phyloP scores from a whole-genome alignment of 345 rosid species.

The Litchi chinensis region DNA sequence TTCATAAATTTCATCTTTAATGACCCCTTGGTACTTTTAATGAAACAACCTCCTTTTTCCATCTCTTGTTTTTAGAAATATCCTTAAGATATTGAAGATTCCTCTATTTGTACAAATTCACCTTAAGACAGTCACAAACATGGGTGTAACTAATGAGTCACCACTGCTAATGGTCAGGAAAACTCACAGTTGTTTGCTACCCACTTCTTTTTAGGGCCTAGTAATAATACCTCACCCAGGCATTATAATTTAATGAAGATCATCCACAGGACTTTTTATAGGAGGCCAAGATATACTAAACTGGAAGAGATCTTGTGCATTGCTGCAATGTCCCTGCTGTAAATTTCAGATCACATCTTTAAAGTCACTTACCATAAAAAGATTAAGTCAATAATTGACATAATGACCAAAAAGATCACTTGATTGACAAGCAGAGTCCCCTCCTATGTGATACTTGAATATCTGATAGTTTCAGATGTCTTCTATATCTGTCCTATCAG shows the following conservation, averaged over 20 bases:
- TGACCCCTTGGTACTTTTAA: neutral
- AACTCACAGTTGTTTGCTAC: neutral
- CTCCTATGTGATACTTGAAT: neutral
- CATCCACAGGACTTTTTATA: neutral
- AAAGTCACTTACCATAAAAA: neutral
- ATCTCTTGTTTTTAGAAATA: neutral
- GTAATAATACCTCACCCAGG: neutral
- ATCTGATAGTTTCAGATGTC: neutral
- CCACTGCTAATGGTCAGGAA: neutral
- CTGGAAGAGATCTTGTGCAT: neutral
- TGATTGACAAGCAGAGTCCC: neutral
- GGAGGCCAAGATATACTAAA: neutral
- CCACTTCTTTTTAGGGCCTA: neutral
- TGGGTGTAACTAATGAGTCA: neutral
- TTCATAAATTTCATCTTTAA: neutral
- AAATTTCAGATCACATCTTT: neutral
- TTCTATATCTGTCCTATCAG: neutral
- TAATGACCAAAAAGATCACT: neutral
- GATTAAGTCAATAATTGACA: neutral
- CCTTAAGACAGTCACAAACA: neutral
- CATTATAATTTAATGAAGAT: neutral
- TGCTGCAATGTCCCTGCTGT: neutral
- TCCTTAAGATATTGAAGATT: neutral
- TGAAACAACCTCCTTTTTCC: neutral
- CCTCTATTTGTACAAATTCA: neutral